A percentile compares a stretch with the other conserved stretches of the same genome.
Conservation (phyloP, 805 yeast genomes). For the Tetrapisispora arboricola region DNA sequence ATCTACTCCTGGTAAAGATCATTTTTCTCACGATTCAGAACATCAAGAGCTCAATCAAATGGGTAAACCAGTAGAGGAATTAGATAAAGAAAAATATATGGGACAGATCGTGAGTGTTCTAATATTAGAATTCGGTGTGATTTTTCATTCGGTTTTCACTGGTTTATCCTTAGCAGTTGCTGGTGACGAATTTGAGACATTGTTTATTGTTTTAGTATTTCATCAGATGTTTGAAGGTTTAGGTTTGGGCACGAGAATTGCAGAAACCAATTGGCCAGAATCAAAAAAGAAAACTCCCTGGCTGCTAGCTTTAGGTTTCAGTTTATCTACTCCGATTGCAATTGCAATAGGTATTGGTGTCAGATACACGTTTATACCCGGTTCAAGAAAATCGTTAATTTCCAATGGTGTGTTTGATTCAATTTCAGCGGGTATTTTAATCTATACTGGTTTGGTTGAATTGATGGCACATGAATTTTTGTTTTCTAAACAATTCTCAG, state of each 20-base stretch:
- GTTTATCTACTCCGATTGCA: slow-evolving; percentile 56
- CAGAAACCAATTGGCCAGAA: slow-evolving; percentile 47
- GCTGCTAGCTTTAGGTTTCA: slow-evolving; percentile 39
- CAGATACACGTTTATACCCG: slow-evolving; percentile 44
- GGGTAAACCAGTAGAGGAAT: slow-evolving; percentile 8
- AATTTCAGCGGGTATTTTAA: slow-evolving; percentile 59
- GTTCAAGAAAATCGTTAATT: slow-evolving; percentile 43
- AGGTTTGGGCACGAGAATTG: slow-evolving; percentile 64
- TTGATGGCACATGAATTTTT: slow-evolving; percentile 65
- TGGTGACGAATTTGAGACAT: slow-evolving; percentile 52
- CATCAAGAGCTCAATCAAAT: slow-evolving; percentile 12
- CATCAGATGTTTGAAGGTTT: slow-evolving; percentile 76
- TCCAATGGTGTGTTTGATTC: slow-evolving; percentile 59
- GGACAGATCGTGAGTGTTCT: slow-evolving; percentile 48
- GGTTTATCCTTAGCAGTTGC: slow-evolving; percentile 59
- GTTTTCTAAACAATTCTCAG: slow-evolving; percentile 52
- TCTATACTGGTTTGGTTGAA: slow-evolving; percentile 68
- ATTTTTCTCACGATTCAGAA: slow-evolving; percentile 6
- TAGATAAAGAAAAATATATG: slow-evolving; percentile 37
- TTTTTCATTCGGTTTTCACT: slow-evolving; percentile 67
- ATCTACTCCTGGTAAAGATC: slow-evolving; percentile 9
- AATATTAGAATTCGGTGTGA: slow-evolving; percentile 59
- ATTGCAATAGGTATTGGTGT: slow-evolving; percentile 72
- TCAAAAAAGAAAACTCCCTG: slow-evolving; percentile 33
- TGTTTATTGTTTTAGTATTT: slow-evolving; percentile 57